Conservation (phyloP, 2,329 filamentous ascomycete genomes). For the Cladosporium sp. region DNA sequence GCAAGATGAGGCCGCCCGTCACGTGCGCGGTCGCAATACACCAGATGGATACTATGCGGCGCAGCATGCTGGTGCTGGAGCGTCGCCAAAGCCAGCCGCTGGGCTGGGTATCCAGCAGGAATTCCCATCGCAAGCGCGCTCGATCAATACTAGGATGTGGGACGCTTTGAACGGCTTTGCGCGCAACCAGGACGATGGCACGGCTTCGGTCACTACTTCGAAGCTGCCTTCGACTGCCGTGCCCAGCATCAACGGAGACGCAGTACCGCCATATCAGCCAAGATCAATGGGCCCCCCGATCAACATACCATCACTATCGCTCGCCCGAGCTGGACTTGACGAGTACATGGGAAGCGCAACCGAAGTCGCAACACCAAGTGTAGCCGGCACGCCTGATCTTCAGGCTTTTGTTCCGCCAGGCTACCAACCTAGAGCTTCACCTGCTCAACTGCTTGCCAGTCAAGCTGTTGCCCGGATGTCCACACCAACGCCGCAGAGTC, state of each 20-base stretch:
- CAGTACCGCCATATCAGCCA: constrained; percentile 15
- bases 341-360: constrained; percentile 43
- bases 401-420: constrained; percentile 14
- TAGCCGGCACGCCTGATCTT: constrained; percentile 38
- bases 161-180: constrained; percentile 33
- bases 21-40: constrained; percentile 4
- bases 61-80: constrained; percentile 7
- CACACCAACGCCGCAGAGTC: neutral
- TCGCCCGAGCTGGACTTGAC: constrained; percentile 26
- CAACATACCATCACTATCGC: constrained; percentile 20
- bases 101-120: constrained; percentile 27
- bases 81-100: constrained; percentile 10
- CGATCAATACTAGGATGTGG: constrained; percentile 31
- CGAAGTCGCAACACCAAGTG: constrained; percentile 45
- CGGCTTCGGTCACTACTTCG: constrained; percentile 20
- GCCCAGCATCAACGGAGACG: constrained; percentile 27
- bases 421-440: neutral
- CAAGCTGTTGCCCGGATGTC: neutral
- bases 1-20: constrained; percentile 13
- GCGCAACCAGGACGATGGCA: constrained; percentile 28
- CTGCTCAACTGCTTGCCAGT: neutral
- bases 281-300: constrained; percentile 28
- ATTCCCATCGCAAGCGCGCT: constrained; percentile 21
- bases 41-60: constrained; percentile 11
- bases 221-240: constrained; percentile 29